Evolutionary conservation across 768 basidiomycete genomes (phyloP).

Genomic region (Thelephora ganbajun): DNA sequence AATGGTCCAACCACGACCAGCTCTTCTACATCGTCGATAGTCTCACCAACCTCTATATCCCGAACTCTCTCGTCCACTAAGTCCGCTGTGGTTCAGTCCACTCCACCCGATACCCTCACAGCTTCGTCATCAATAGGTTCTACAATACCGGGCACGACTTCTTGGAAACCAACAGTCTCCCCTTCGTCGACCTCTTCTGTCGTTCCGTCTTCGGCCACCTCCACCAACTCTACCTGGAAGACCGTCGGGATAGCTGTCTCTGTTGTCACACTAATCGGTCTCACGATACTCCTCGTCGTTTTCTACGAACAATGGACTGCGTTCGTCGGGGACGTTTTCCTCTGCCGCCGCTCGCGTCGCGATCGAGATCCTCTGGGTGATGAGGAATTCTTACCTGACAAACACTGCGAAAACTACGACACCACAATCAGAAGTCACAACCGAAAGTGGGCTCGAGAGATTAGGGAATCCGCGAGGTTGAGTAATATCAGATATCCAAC

Average conservation of each 20-base stretch:
- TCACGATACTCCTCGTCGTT: slow-evolving; percentile 38
- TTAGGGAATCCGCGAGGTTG: slow-evolving; percentile 1
- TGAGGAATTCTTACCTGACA: slow-evolving; percentile 53
- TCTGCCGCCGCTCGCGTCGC: slow-evolving; percentile 17
- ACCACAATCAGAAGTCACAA: slow-evolving; percentile 13
- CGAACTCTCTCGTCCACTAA: too few species aligned
- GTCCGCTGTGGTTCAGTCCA: too few species aligned
- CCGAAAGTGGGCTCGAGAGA: slow-evolving; percentile 1
- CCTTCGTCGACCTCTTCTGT: slow-evolving; percentile 1
- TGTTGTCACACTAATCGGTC: slow-evolving; percentile 43
- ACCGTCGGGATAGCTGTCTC: slow-evolving; percentile 56
- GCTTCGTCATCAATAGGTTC: too few species aligned
- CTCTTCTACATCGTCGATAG: too few species aligned
- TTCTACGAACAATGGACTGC: slow-evolving; percentile 66
- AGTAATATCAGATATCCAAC: background rate
- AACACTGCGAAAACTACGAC: slow-evolving; percentile 49
- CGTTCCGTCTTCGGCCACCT: background rate
- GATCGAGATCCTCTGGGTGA: slow-evolving; percentile 10
- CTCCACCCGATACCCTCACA: too few species aligned
- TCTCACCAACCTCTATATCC: too few species aligned
- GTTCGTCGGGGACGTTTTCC: slow-evolving; percentile 37
- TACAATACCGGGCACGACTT: too few species aligned
- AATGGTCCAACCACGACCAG: too few species aligned
- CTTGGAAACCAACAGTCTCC: too few species aligned
- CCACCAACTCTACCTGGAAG: slow-evolving; percentile 32